Conservation (phyloP, 2,329 filamentous ascomycete genomes). For the Fusarium drepaniforme region DNA sequence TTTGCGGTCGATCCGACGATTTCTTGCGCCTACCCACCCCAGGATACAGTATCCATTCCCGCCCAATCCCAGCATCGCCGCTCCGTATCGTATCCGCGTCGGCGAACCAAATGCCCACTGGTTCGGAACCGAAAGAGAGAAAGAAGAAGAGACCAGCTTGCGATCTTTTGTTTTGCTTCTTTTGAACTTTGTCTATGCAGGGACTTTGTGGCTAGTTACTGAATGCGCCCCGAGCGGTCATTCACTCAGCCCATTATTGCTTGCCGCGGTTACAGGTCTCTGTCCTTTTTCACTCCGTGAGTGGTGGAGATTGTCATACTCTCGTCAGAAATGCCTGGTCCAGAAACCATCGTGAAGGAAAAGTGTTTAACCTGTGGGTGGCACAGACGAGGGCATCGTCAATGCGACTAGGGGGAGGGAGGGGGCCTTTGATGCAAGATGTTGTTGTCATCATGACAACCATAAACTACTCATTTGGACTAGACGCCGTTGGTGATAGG, state of each 20-base stretch:
- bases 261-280: not conserved
- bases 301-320: slow-evolving; percentile 21
- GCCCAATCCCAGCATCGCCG: slow-evolving; percentile 3
- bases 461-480: slow-evolving; percentile 28
- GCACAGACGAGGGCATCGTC: slow-evolving; percentile 2
- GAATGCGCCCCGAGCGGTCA: not conserved
- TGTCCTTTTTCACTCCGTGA: not conserved
- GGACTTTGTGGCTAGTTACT: slow-evolving; percentile 9
- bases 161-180: not conserved
- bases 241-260: slow-evolving; percentile 8
- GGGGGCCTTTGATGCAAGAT: slow-evolving; percentile 10
- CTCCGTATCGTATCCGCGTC: slow-evolving; percentile 31
- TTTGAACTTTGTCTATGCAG: not conserved
- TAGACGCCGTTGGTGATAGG: slow-evolving; percentile 36
- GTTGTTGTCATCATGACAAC: slow-evolving; percentile 33
- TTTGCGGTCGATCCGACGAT: slow-evolving; percentile 18
- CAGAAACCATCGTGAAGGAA: not conserved
- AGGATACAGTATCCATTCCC: not conserved
- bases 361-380: not conserved
- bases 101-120: slow-evolving; percentile 21
- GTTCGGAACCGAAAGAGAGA: slow-evolving; percentile 28
- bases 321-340: slow-evolving; percentile 3
- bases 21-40: slow-evolving; percentile 2
- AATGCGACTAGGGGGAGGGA: slow-evolving; percentile 3
- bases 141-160: not conserved